A percentile compares a stretch with the other conserved stretches of the same genome.
Evolutionary conservation across 2,329 filamentous ascomycete species (phyloP).

Genomic region (Teratosphaeria pseudoeucalypti): DNA sequence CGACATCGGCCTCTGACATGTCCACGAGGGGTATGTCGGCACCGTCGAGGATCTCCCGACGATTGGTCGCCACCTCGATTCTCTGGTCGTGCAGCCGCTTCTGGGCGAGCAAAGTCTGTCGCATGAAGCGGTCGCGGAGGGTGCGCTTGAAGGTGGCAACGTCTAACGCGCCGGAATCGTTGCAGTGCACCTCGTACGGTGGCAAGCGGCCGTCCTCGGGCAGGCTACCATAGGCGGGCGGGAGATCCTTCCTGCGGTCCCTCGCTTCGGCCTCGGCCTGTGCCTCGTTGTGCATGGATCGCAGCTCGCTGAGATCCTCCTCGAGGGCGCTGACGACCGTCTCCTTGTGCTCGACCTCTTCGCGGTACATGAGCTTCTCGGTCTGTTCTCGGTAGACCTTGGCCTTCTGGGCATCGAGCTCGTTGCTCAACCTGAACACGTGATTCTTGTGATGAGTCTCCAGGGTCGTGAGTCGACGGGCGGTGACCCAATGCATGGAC

Average conservation of each 20-base stretch:
- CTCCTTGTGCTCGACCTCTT: constrained; percentile 4
- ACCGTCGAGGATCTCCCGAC: background rate
- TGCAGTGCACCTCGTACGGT: constrained; percentile 1
- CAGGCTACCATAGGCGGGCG: constrained; percentile 18
- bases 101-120: background rate
- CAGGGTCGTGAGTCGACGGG: background rate
- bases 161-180: constrained; percentile 7
- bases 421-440: background rate
- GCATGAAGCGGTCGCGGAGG: constrained; percentile 7
- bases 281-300: constrained; percentile 12
- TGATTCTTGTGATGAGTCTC: background rate
- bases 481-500: background rate
- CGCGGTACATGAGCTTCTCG: background rate
- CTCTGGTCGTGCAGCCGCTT: background rate
- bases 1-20: background rate
- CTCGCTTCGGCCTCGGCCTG: background rate
- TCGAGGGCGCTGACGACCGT: constrained; percentile 4
- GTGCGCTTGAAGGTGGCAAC: constrained; percentile 9
- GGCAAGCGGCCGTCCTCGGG: constrained; percentile 8
- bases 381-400: background rate
- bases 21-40: background rate
- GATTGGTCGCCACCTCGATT: background rate
- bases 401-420: constrained; percentile 3
- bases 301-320: constrained; percentile 14
- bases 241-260: constrained; percentile 7